These are phyloP conservation scores for Brachypodium distachyon DNA, from an alignment of 202 grass and related monocot species.

Conservation along the genomic window DNA sequence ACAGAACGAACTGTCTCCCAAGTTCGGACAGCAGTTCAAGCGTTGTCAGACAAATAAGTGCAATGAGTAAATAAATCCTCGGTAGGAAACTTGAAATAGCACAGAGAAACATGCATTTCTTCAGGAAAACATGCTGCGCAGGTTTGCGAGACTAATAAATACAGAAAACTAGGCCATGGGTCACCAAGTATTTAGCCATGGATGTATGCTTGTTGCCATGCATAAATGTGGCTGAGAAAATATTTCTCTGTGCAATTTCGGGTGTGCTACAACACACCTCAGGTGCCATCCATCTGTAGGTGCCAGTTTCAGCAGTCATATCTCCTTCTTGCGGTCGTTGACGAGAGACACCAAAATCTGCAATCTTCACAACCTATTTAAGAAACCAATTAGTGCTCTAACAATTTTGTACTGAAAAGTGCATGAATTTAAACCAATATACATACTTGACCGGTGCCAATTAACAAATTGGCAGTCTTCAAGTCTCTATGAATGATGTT, in stretches of 20 bases:
- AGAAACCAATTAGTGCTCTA: neutral
- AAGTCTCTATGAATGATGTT: slow-evolving; percentile 94
- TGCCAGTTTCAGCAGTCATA: slow-evolving; percentile 98
- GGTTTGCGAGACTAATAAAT: neutral
- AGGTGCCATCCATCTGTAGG: slow-evolving; percentile 98
- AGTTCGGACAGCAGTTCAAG: neutral
- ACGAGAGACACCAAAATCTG: slow-evolving; percentile 92
- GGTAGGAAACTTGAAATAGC: neutral
- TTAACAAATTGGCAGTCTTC: slow-evolving; percentile 88
- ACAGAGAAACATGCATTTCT: neutral
- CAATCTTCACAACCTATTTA: slow-evolving; percentile 80
- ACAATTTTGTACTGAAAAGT: slow-evolving; percentile 8
- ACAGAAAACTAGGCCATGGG: neutral
- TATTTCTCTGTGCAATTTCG: too few species aligned
- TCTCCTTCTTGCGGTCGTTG: slow-evolving; percentile 48
- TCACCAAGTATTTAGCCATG: neutral
- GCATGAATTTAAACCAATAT: neutral
- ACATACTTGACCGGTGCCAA: slow-evolving; percentile 56
- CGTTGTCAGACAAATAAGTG: neutral
- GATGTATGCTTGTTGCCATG: neutral
- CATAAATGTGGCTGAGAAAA: neutral
- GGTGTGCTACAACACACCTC: slow-evolving; percentile 59
- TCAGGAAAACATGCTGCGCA: neutral
- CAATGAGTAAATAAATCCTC: neutral
- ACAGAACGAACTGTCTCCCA: neutral